Evolutionary conservation across 139 green algal species (phyloP).

Genomic region (Chlorella sp.): DNA sequence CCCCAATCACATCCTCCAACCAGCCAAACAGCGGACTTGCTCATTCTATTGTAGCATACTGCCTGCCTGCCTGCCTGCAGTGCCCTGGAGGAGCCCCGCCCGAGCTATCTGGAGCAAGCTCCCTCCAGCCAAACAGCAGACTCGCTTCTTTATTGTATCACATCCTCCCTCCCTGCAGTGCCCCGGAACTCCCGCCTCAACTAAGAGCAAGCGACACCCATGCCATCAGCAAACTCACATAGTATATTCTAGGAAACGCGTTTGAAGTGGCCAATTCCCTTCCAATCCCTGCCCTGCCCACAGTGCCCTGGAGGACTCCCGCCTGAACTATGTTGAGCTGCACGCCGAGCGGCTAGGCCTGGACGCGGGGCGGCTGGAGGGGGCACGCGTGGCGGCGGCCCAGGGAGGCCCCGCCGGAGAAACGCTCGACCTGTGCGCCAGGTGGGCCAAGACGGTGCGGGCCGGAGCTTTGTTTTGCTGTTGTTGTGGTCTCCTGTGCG

Average conservation of each 20-base stretch:
- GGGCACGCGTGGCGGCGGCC: conserved; percentile 59
- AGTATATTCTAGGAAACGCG: too few species aligned
- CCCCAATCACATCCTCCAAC: not conserved
- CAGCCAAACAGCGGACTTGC: not conserved
- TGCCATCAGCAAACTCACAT: too few species aligned
- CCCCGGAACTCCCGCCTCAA: too few species aligned
- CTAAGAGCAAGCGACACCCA: too few species aligned
- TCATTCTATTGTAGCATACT: not conserved
- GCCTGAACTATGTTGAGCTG: conserved; percentile 84
- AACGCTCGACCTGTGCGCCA: conserved; percentile 74
- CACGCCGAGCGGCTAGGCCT: conserved; percentile 68
- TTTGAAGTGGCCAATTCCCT: too few species aligned
- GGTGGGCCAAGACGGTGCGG: not conserved
- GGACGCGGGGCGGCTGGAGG: conserved; percentile 75
- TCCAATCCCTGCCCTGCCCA: too few species aligned
- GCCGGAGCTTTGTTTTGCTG: too few species aligned
- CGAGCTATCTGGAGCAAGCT: conserved; percentile 87
- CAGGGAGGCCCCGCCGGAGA: conserved; percentile 64
- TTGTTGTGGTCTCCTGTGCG: too few species aligned
- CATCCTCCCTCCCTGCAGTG: too few species aligned
- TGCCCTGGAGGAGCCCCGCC: conserved; percentile 66
- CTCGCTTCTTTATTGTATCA: too few species aligned
- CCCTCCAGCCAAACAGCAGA: too few species aligned
- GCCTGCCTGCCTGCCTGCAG: conserved; percentile 1
- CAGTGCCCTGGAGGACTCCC: conserved; percentile 67